phyloP scores from a whole-genome alignment of 129 eudicot species.

The Glebionis coronaria region DNA sequence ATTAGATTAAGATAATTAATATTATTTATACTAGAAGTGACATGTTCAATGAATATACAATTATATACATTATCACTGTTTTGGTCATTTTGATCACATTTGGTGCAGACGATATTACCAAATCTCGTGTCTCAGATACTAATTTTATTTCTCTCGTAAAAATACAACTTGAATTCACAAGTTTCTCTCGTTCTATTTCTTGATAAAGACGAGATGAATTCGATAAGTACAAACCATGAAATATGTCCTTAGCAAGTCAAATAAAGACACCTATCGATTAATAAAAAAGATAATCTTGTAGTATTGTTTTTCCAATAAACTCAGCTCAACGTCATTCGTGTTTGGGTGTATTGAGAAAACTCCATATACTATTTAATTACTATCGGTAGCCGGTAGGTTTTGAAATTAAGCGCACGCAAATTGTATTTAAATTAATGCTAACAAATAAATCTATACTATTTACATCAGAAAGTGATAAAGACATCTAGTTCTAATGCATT shows the following conservation, averaged over 20 bases:
- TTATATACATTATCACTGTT: too few species aligned
- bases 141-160: too few species aligned
- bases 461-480: background rate
- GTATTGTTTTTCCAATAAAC: conserved; percentile 1
- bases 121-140: background rate
- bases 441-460: conserved; percentile 7
- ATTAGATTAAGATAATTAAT: background rate
- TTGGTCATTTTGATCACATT: background rate
- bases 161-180: too few species aligned
- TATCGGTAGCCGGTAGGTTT: background rate
- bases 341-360: conserved; percentile 13
- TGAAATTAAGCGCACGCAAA: conserved; percentile 19
- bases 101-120: background rate
- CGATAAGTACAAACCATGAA: conserved; percentile 8
- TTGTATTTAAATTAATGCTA: conserved; percentile 14
- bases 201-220: background rate
- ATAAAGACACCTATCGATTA: background rate
- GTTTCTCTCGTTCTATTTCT: background rate
- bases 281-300: background rate
- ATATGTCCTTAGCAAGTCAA: conserved; percentile 9
- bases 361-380: background rate
- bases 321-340: conserved; percentile 15
- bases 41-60: too few species aligned
- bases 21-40: too few species aligned
- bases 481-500: conserved; percentile 6